phyloP scores from a whole-genome alignment of 306 rosid species.

The Prunus davidiana region DNA sequence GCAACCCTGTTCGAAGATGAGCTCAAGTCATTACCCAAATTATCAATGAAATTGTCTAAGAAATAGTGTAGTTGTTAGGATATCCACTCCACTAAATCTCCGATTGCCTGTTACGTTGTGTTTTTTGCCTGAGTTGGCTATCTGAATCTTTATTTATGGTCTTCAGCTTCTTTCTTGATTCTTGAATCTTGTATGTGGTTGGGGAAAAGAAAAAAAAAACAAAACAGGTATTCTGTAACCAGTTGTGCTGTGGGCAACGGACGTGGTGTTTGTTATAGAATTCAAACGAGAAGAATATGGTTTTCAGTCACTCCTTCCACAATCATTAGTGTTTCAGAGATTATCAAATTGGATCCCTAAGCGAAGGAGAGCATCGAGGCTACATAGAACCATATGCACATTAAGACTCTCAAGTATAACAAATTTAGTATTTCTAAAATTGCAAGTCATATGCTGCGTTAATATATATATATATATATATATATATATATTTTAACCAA shows the following conservation, averaged over 20 bases:
- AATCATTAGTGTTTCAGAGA: neutral
- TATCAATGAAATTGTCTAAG: neutral
- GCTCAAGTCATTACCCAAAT: constrained; percentile 5
- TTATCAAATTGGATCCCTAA: neutral
- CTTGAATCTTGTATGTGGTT: neutral
- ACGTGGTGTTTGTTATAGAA: neutral
- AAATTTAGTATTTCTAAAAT: neutral
- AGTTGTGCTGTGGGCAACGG: neutral
- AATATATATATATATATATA: too few species aligned
- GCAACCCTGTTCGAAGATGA: constrained; percentile 70
- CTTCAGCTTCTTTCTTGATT: neutral
- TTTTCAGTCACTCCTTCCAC: neutral
- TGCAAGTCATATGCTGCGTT: neutral
- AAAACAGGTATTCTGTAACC: neutral
- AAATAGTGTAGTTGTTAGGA: neutral
- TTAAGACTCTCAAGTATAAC: neutral
- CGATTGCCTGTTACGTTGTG: neutral
- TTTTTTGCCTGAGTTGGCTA: neutral
- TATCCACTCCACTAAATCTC: neutral
- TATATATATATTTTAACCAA: too few species aligned
- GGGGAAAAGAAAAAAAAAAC: neutral
- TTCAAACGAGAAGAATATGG: neutral
- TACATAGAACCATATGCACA: neutral
- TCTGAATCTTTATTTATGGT: constrained; percentile 9
- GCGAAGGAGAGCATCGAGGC: neutral